Conservation (phyloP, 495 filamentous ascomycete genomes). For the Sordaria brevicollis region DNA sequence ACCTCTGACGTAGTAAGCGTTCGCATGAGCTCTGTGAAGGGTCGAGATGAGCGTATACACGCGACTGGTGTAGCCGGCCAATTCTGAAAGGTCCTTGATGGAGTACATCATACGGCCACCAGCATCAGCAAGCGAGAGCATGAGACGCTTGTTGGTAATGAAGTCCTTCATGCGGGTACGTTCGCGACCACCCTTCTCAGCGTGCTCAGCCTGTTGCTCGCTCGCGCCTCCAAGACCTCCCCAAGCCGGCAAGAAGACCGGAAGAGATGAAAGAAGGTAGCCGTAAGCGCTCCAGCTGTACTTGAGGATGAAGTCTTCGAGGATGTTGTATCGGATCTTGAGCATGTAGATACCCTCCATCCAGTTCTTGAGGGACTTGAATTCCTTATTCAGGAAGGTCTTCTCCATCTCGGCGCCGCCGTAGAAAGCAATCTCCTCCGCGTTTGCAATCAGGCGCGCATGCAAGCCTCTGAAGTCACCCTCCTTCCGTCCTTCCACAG, state of each 20-base stretch:
- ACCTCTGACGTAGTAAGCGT: slow-evolving; percentile 66
- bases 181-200: slow-evolving; percentile 49
- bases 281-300: slow-evolving; percentile 98
- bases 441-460: slow-evolving; percentile 86
- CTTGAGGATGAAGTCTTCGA: slow-evolving; percentile 96
- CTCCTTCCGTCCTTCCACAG: slow-evolving; percentile 84
- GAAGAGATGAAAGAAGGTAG: slow-evolving; percentile 84
- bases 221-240: slow-evolving; percentile 65
- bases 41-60: slow-evolving; percentile 93
- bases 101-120: slow-evolving; percentile 98
- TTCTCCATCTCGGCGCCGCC: slow-evolving; percentile 90
- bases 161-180: slow-evolving; percentile 93
- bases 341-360: slow-evolving; percentile 96
- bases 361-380: slow-evolving; percentile 80
- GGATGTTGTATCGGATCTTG: slow-evolving; percentile 96
- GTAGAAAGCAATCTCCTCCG: slow-evolving; percentile 98
- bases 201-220: slow-evolving; percentile 43
- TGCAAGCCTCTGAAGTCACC: slow-evolving; percentile 89
- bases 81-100: slow-evolving; percentile 94
- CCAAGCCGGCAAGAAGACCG: slow-evolving; percentile 92
- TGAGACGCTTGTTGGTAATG: slow-evolving; percentile 96
- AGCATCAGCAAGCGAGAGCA: slow-evolving; percentile 95
- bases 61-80: slow-evolving; percentile 89
- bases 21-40: slow-evolving; percentile 85
- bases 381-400: slow-evolving; percentile 77